phyloP scores from a whole-genome alignment of 192 early-diverging fungal genomes.

The Backusella circina region DNA sequence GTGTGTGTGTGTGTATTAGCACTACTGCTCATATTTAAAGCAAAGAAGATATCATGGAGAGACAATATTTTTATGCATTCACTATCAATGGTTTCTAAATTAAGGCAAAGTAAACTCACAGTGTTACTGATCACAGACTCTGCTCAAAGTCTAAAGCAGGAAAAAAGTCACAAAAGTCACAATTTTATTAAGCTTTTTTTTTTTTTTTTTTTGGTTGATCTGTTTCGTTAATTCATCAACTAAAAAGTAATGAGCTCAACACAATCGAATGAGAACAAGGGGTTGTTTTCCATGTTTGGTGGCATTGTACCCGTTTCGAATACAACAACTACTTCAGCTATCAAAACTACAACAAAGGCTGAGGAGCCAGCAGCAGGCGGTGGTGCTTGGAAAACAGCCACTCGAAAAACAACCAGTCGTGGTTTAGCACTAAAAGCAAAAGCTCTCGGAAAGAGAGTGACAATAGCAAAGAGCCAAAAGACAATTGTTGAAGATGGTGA shows the following conservation, averaged over 20 bases:
- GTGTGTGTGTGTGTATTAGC: too few species aligned
- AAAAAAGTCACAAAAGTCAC: slow-evolving; percentile 1
- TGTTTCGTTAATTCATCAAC: neutral
- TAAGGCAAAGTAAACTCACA: too few species aligned
- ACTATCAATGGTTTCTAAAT: too few species aligned
- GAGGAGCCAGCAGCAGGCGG: neutral
- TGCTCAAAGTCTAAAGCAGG: neutral
- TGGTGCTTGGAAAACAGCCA: slow-evolving; percentile 14
- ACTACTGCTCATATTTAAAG: too few species aligned
- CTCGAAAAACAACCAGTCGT: neutral
- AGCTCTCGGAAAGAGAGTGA: neutral
- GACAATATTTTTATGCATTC: too few species aligned
- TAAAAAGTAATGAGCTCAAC: neutral
- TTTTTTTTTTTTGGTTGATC: neutral
- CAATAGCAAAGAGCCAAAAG: slow-evolving; percentile 2
- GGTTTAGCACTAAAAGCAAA: slow-evolving; percentile 8
- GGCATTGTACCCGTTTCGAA: neutral
- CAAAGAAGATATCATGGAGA: too few species aligned
- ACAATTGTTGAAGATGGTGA: neutral
- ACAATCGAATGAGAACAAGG: neutral
- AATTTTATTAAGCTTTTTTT: neutral
- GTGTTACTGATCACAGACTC: neutral
- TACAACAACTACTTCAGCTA: neutral
- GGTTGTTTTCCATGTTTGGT: slow-evolving; percentile 5
- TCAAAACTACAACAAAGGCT: neutral